Conservation (phyloP, 768 basidiomycete genomes). For the Russula lepida region DNA sequence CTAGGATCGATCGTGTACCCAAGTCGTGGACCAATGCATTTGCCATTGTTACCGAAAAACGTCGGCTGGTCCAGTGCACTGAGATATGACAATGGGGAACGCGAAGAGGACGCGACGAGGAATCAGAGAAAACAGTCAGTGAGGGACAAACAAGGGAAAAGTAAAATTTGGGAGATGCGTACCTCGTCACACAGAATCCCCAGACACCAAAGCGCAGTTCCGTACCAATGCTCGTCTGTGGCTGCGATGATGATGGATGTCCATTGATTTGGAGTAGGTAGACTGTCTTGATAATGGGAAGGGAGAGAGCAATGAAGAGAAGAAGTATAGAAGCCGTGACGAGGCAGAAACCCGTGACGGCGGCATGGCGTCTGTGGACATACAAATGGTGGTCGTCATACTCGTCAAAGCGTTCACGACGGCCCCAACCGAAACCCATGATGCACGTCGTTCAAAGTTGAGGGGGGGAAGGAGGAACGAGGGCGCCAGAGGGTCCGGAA, state of each 20-base stretch:
- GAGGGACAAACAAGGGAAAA: neutral
- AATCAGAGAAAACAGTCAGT: neutral
- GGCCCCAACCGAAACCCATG: neutral
- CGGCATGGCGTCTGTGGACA: constrained; percentile 37
- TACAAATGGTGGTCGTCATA: neutral
- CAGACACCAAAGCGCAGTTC: constrained; percentile 71
- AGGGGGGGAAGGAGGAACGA: neutral
- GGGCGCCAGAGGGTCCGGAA: neutral
- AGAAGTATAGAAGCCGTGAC: constrained; percentile 61
- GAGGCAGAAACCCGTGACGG: constrained; percentile 42
- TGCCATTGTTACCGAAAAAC: constrained; percentile 32
- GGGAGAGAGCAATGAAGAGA: constrained; percentile 65
- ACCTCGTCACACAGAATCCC: constrained; percentile 69
- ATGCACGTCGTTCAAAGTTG: neutral
- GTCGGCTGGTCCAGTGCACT: constrained; percentile 32
- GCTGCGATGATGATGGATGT: constrained; percentile 26
- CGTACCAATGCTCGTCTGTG: constrained; percentile 44
- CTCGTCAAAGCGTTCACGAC: neutral
- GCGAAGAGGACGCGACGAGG: neutral
- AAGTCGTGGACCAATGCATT: constrained; percentile 55
- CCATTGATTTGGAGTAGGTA: constrained; percentile 47
- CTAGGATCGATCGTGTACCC: constrained; percentile 54
- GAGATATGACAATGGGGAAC: neutral
- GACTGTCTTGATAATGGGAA: constrained; percentile 64
- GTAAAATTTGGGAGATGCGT: neutral